Base-by-base conservation (phyloP, 228 moss, liverwort and hornwort species). In the Sphagnum fallax region DNA sequence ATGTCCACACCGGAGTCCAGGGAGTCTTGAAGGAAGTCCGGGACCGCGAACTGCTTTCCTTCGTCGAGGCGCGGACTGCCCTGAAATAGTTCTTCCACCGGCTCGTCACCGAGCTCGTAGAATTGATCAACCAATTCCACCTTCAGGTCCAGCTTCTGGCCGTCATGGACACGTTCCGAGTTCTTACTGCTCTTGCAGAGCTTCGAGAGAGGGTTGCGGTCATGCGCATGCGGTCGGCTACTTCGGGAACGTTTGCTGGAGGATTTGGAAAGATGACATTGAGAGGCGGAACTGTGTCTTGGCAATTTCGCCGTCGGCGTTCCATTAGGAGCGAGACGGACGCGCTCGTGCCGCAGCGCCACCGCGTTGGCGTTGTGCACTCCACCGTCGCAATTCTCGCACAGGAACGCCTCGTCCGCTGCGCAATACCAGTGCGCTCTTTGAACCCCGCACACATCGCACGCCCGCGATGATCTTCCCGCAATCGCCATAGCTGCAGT, bases 401-500 rank as follows among this genome's bases (percentile, higher is more conserved):
- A 87, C 6, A 87, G 66, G 13, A 83, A 72, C 58, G 86, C 86
- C 51, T 87, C 77, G 65, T 87, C 86, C 4, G 83, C 86, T 53
- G 78, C 74, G 16, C 86, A 87, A 55, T 80, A 87, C 86, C 82
- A 87, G 5, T 70, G 70, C 61, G 86, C 83, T 5, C 86, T 69
- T 62, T 83, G 86, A 53, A 75, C 74, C 48, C 86, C 86, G 6
- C 86, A 87, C 8, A 78, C 86, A 5, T 87, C 86, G 49, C 86
- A 87, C 1, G 86, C 86, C 12, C 86, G 72, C 15, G 86, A 80
- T 6, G 80, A 78, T 0, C 86, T 70, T 4, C 86, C 83, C 16
- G 83, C 86, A 51, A 87, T 76, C n/a, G 83, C 83, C 86, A 87
- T 83, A 63, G 86, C 86, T 65, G 86, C 86, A 59, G 86, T 83